phyloP scores from a whole-genome alignment of 2,329 filamentous ascomycete genomes.

The Volutella citrinella region DNA sequence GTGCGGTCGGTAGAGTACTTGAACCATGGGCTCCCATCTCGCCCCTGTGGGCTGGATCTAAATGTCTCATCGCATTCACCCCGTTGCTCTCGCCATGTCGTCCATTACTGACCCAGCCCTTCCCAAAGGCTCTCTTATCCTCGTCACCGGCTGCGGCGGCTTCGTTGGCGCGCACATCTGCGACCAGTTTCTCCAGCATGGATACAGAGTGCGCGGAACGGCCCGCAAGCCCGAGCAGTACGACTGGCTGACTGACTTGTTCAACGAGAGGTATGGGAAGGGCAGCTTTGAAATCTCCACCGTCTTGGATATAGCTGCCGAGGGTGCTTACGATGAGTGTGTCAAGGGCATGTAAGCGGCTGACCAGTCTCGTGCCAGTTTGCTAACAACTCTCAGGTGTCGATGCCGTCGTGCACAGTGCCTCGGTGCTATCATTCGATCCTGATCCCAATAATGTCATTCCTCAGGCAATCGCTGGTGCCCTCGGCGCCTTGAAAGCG shows the following conservation, averaged over 20 bases:
- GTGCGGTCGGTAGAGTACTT: too few species aligned
- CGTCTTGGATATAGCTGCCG: conserved; percentile 30
- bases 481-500: conserved; percentile 28
- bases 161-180: conserved; percentile 37
- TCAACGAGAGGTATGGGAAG: conserved; percentile 27
- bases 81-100: too few species aligned
- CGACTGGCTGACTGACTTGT: conserved; percentile 25
- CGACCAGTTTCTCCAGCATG: conserved; percentile 32
- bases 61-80: too few species aligned
- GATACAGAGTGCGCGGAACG: conserved; percentile 42
- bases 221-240: conserved; percentile 31
- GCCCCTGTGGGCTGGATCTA: too few species aligned
- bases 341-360: conserved; percentile 23
- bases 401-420: conserved; percentile 35
- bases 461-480: conserved; percentile 24
- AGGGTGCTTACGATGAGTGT: conserved; percentile 21
- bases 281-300: conserved; percentile 30
- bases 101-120: too few species aligned
- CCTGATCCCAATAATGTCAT: conserved; percentile 37
- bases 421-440: conserved; percentile 29
- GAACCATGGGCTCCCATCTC: too few species aligned
- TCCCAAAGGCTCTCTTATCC: conserved; percentile 25
- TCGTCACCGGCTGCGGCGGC: conserved; percentile 40
- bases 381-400: too few species aligned
- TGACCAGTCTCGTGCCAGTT: too few species aligned